These are phyloP conservation scores for Magnaporthiopsis poae DNA, from an alignment of 2,329 filamentous ascomycete species.

Conservation along the genomic window DNA sequence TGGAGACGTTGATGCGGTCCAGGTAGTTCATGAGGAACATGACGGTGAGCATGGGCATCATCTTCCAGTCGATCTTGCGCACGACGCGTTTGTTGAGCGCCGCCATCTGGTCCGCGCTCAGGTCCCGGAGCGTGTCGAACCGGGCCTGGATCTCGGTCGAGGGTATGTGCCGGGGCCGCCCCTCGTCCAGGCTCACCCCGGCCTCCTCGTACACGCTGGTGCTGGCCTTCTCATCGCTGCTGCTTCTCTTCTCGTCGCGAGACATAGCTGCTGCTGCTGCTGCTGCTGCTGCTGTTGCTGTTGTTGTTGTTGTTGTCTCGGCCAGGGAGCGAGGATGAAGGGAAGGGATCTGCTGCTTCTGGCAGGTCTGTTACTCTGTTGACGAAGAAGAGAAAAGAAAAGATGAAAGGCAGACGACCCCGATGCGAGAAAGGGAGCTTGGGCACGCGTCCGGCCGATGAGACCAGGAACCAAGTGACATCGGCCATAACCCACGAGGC, in stretches of 20 bases:
- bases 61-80: conserved; percentile 1
- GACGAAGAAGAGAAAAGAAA: no score
- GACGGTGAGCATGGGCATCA: conserved; percentile 3
- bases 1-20: conserved; percentile 6
- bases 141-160: conserved; percentile 2
- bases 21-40: conserved; percentile 8
- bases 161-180: neutral
- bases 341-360: no score
- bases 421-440: no score
- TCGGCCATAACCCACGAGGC: no score
- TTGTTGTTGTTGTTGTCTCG: no score
- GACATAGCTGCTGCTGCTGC: neutral
- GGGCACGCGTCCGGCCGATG: no score
- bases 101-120: conserved; percentile 1
- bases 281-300: no score
- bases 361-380: no score
- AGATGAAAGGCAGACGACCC: no score
- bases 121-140: conserved; percentile 1
- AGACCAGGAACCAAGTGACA: no score
- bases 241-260: no score
- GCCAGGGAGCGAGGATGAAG: no score
- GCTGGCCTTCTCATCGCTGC: neutral
- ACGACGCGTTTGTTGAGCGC: conserved; percentile 3
- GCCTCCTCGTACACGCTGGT: neutral
- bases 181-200: neutral